Evolutionary conservation across 2,329 filamentous ascomycete genomes (phyloP).

Genomic region (Talaromyces sp.): DNA sequence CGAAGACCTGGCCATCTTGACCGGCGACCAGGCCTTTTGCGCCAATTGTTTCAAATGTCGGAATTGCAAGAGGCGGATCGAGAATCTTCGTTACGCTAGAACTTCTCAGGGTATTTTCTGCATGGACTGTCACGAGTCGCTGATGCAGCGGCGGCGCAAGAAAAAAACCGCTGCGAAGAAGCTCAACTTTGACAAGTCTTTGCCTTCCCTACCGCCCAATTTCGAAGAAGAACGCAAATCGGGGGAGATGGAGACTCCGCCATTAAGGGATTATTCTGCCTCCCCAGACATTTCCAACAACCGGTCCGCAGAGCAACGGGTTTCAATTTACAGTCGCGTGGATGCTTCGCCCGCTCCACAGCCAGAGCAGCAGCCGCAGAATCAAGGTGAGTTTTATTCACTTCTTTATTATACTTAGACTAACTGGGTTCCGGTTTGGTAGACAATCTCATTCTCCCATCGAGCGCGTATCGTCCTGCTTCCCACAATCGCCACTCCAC

Average conservation of each 20-base stretch:
- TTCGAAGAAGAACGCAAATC: conserved; percentile 59
- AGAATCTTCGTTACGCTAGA: conserved; percentile 93
- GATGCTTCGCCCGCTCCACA: conserved; percentile 21
- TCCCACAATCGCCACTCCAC: conserved; percentile 66
- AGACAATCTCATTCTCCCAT: conserved; percentile 64
- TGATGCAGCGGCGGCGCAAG: conserved; percentile 90
- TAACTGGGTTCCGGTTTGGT: neutral
- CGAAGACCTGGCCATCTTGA: conserved; percentile 93
- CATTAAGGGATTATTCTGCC: conserved; percentile 56
- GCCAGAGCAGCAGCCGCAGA: conserved; percentile 18
- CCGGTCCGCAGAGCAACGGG: conserved; percentile 14
- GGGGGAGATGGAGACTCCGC: conserved; percentile 50
- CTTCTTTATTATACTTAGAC: neutral
- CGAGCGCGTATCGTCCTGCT: conserved; percentile 60
- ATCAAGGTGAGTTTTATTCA: conserved; percentile 23
- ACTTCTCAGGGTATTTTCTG: conserved; percentile 99
- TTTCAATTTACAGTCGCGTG: conserved; percentile 19
- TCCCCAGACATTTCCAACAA: conserved; percentile 21
- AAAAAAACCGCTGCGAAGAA: conserved; percentile 49
- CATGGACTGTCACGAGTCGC: conserved; percentile 95
- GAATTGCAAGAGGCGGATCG: conserved; percentile 98
- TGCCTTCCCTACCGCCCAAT: conserved; percentile 79
- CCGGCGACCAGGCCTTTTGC: conserved; percentile 96
- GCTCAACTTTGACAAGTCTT: conserved; percentile 68
- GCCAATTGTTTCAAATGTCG: conserved; percentile 94